phyloP scores from a whole-genome alignment of 2,329 filamentous ascomycete species.

The Scortechinia acanthostroma region DNA sequence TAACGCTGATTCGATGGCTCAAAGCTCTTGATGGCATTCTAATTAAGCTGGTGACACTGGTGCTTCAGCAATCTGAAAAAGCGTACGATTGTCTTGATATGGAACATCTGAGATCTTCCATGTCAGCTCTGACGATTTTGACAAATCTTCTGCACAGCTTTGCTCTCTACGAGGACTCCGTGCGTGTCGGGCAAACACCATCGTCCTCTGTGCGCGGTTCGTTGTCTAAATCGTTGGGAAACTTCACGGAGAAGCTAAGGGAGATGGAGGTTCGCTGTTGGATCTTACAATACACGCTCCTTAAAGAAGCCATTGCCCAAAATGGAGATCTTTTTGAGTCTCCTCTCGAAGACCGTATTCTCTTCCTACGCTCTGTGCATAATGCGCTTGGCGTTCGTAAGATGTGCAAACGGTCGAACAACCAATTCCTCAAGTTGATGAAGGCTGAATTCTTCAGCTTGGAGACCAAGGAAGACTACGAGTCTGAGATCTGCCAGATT shows the following conservation, averaged over 20 bases:
- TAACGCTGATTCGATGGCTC: conserved; percentile 68
- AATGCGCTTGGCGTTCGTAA: conserved; percentile 76
- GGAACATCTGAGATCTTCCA: conserved; percentile 67
- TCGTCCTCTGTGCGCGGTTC: conserved; percentile 49
- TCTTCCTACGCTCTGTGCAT: conserved; percentile 76
- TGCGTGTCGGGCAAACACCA: conserved; percentile 66
- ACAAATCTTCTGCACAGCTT: conserved; percentile 72
- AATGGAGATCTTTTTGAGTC: conserved; percentile 55
- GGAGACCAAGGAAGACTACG: conserved; percentile 76
- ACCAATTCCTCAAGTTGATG: conserved; percentile 82
- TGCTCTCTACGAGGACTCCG: conserved; percentile 75
- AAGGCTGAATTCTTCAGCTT: conserved; percentile 77
- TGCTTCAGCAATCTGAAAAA: conserved; percentile 51
- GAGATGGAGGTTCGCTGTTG: conserved; percentile 84
- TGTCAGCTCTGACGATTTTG: conserved; percentile 65
- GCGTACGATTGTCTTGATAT: conserved; percentile 82
- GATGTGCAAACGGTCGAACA: conserved; percentile 78
- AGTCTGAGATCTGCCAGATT: conserved; percentile 60
- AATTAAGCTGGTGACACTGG: conserved; percentile 61
- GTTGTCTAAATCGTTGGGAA: conserved; percentile 33
- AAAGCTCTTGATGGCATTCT: conserved; percentile 75
- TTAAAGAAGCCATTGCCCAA: conserved; percentile 70
- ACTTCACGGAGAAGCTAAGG: conserved; percentile 64
- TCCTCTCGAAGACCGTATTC: conserved; percentile 67
- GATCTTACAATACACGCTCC: conserved; percentile 76